A percentile compares a stretch with the other conserved stretches of the same genome.
Evolutionary conservation across 2,329 filamentous ascomycete species (phyloP).

Genomic region (Monilinia vaccinii-corymbosi): DNA sequence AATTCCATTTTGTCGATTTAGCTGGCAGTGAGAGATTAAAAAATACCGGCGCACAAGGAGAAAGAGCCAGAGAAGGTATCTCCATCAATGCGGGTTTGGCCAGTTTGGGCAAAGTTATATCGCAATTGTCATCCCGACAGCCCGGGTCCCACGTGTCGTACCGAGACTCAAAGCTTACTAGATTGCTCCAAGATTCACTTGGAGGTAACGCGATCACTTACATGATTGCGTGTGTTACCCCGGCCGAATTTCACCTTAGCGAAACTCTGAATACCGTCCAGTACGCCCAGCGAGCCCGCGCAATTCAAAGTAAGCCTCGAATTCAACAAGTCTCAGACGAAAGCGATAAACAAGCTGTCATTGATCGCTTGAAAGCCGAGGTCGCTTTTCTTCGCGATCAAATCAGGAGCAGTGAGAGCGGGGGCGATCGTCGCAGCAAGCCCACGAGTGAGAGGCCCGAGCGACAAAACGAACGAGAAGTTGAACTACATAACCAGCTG

Average conservation of each 20-base stretch:
- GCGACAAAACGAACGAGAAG: constrained; percentile 73
- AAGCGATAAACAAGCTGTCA: constrained; percentile 84
- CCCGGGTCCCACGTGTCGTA: constrained; percentile 90
- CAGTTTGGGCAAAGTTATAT: constrained; percentile 94
- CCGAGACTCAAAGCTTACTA: constrained; percentile 92
- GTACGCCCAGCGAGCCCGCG: constrained; percentile 90
- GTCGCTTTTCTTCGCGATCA: constrained; percentile 91
- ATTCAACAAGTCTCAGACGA: constrained; percentile 88
- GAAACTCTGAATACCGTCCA: constrained; percentile 97
- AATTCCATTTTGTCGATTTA: constrained; percentile 95
- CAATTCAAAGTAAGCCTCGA: constrained; percentile 93
- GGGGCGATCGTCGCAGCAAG: constrained; percentile 44
- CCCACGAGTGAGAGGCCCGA: constrained; percentile 60
- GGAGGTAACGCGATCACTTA: constrained; percentile 97
- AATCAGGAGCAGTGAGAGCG: constrained; percentile 73
- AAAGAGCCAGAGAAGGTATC: constrained; percentile 90
- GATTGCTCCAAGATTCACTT: constrained; percentile 89
- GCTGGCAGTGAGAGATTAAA: constrained; percentile 95
- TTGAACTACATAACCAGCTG: constrained; percentile 87
- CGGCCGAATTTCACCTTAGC: constrained; percentile 92
- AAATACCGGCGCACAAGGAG: constrained; percentile 91
- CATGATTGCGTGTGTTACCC: constrained; percentile 98
- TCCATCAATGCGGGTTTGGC: constrained; percentile 96
- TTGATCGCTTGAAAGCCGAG: constrained; percentile 88
- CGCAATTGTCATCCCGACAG: constrained; percentile 85